These are phyloP conservation scores for Loxodes magnus DNA, from an alignment of 73 alveolate species.

Conservation along the genomic window DNA sequence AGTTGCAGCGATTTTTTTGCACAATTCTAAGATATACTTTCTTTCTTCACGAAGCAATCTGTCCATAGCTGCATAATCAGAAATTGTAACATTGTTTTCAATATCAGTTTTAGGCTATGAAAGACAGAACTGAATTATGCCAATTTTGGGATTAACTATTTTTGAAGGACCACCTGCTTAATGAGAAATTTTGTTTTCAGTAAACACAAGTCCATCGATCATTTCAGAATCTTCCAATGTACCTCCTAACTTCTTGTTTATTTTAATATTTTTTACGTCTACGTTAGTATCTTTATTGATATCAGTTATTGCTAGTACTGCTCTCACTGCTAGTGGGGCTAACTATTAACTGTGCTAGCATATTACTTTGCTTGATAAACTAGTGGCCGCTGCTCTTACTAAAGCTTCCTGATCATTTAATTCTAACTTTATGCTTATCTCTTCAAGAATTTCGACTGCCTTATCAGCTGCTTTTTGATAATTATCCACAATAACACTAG, in stretches of 20 bases:
- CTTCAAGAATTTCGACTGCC: conserved; percentile 75
- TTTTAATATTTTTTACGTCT: conserved; percentile 92
- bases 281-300: conserved; percentile 76
- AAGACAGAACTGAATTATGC: conserved; percentile 95
- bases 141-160: conserved; percentile 91
- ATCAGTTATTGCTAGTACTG: conserved; percentile 81
- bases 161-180: conserved; percentile 98
- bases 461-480: conserved; percentile 70
- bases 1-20: conserved; percentile 88
- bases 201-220: conserved; percentile 94
- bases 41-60: conserved; percentile 97
- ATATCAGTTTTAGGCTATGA: conserved; percentile 99
- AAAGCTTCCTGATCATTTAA: conserved; percentile 83
- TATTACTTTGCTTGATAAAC: conserved; percentile 93
- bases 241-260: conserved; percentile 95
- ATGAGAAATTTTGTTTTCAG: conserved; percentile 80
- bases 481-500: conserved; percentile 93
- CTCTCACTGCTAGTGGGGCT: conserved; percentile 99
- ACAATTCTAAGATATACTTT: conserved; percentile 80
- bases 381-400: conserved; percentile 89
- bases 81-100: conserved; percentile 84
- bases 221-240: conserved; percentile 97
- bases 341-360: conserved; percentile 86
- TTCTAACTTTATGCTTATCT: conserved; percentile 69
- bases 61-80: conserved; percentile 97